Percentiles rank a stretch among this genome's conserved stretches.
Evolutionary conservation across 1,139 yeast genomes (phyloP).

Genomic region (Blastobotrys persicus): DNA sequence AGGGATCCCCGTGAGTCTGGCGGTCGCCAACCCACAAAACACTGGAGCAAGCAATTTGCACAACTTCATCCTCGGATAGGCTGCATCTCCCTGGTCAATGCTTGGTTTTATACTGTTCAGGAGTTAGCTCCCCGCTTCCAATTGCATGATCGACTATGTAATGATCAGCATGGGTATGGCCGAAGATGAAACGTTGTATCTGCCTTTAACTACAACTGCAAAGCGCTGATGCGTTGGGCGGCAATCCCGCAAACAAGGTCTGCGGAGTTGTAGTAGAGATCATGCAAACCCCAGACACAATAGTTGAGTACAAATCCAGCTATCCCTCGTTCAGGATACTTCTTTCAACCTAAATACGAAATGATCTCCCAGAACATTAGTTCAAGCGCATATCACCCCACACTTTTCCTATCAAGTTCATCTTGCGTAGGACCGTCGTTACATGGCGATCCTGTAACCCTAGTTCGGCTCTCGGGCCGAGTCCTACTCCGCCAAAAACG

Average conservation of each 20-base stretch:
- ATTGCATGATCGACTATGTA: neutral
- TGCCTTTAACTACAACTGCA: too few species aligned
- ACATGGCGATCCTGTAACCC: neutral
- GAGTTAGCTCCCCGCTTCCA: neutral
- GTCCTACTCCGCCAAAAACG: too few species aligned
- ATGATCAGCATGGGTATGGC: neutral
- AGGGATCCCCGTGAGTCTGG: constrained; percentile 7
- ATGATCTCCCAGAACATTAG: too few species aligned
- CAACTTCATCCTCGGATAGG: neutral
- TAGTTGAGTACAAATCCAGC: too few species aligned
- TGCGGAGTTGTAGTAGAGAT: too few species aligned
- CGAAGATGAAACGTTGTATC: neutral
- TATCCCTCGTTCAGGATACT: too few species aligned
- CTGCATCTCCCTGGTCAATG: neutral
- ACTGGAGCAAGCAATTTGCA: neutral
- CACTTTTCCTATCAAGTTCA: too few species aligned
- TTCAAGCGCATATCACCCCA: too few species aligned
- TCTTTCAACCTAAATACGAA: too few species aligned
- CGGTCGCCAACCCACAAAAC: constrained; percentile 2
- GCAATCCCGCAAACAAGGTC: too few species aligned
- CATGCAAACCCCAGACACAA: too few species aligned
- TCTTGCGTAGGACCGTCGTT: neutral
- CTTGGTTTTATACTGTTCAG: neutral
- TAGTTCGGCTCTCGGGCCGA: neutral
- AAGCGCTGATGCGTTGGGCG: too few species aligned